phyloP scores from a whole-genome alignment of 2,329 filamentous ascomycete genomes.

The Triangularia setosa region DNA sequence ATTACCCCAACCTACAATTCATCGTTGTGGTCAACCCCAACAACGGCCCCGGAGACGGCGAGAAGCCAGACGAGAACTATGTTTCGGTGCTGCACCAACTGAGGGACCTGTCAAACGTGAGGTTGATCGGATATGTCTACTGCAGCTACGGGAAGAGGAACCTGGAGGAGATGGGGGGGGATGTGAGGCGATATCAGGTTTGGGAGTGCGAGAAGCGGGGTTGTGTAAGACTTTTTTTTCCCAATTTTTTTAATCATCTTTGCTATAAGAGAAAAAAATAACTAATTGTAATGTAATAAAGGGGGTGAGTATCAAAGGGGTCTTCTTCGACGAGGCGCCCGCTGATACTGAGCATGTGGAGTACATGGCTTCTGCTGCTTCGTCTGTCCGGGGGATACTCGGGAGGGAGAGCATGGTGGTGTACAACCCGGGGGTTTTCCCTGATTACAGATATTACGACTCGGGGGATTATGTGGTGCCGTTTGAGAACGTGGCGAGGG shows the following conservation, averaged over 20 bases:
- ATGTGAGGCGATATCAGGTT: conserved; percentile 42
- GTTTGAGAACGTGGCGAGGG: conserved; percentile 35
- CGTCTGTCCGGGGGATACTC: background rate
- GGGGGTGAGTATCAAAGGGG: conserved; percentile 9
- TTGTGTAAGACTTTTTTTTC: background rate
- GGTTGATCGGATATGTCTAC: conserved; percentile 31
- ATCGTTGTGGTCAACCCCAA: conserved; percentile 32
- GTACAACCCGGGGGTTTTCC: conserved; percentile 44
- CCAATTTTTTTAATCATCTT: too few relatives aligned
- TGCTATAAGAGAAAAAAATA: too few relatives aligned
- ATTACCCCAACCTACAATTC: conserved; percentile 28
- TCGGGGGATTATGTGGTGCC: conserved; percentile 42
- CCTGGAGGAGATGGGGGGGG: conserved; percentile 27
- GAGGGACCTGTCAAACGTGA: conserved; percentile 26
- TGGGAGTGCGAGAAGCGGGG: conserved; percentile 22
- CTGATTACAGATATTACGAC: conserved; percentile 37
- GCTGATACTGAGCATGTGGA: conserved; percentile 6
- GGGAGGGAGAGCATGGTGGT: conserved; percentile 28
- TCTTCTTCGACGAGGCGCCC: conserved; percentile 19
- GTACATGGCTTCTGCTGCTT: conserved; percentile 12
- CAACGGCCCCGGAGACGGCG: conserved; percentile 29
- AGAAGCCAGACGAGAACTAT: conserved; percentile 31
- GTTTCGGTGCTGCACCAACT: conserved; percentile 25
- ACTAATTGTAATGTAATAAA: background rate
- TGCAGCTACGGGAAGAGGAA: conserved; percentile 30